Percentiles rank a stretch among this genome's conserved stretches.
Evolutionary conservation across 2,329 filamentous ascomycete species (phyloP).

Genomic region (Fusarium albosuccineum): DNA sequence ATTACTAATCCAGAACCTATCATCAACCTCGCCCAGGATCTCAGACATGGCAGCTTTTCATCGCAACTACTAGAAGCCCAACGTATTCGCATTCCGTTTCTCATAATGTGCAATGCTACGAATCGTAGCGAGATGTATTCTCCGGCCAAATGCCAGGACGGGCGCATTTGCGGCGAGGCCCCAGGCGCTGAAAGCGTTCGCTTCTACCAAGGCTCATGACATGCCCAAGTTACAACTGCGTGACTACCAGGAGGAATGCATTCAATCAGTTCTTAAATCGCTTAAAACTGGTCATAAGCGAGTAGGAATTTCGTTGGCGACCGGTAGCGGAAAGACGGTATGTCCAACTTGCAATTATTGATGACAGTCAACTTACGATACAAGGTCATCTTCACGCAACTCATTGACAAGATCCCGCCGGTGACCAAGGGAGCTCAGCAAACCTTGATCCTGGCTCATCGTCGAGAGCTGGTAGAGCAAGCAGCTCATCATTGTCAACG

Average conservation of each 20-base stretch:
- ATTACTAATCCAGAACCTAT: constrained; percentile 36
- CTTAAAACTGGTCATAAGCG: constrained; percentile 80
- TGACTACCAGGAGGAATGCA: constrained; percentile 92
- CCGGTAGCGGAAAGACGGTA: constrained; percentile 90
- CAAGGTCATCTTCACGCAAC: constrained; percentile 93
- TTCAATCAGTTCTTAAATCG: constrained; percentile 80
- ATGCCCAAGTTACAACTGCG: constrained; percentile 71
- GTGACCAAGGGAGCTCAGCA: constrained; percentile 68
- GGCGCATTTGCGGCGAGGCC: constrained; percentile 17
- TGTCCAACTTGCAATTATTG: constrained; percentile 37
- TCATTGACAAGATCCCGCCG: constrained; percentile 81
- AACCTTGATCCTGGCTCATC: constrained; percentile 92
- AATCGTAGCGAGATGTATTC: constrained; percentile 46
- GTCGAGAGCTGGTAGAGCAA: constrained; percentile 94
- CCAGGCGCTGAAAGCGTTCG: constrained; percentile 39
- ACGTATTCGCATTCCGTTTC: constrained; percentile 19
- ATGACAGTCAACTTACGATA: constrained; percentile 16
- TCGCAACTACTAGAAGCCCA: constrained; percentile 12
- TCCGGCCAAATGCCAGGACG: constrained; percentile 34
- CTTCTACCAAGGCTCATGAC: constrained; percentile 35
- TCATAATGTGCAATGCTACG: constrained; percentile 56
- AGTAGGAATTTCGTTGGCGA: constrained; percentile 87
- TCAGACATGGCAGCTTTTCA: constrained; percentile 11
- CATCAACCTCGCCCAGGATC: constrained; percentile 1
- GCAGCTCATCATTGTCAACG: constrained; percentile 85